Conservation (phyloP, 192 early-diverging fungal genomes). For the Backusella sp. region DNA sequence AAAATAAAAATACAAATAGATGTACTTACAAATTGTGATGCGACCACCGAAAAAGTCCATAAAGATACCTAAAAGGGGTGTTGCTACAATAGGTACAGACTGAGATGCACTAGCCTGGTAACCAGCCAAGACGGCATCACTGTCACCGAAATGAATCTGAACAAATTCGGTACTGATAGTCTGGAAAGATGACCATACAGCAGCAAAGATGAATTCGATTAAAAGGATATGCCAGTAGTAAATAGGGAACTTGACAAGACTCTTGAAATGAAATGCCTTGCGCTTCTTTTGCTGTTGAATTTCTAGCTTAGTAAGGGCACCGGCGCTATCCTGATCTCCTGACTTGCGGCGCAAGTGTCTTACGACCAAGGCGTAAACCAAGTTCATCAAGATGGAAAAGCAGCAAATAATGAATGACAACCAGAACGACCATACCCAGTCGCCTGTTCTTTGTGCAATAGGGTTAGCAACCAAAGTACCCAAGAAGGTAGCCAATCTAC, state of each 20-base stretch:
- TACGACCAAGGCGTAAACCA: slow-evolving; percentile 61
- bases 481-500: slow-evolving; percentile 68
- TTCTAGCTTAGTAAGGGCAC: slow-evolving; percentile 16
- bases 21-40: slow-evolving; percentile 39
- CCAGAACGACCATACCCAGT: slow-evolving; percentile 46
- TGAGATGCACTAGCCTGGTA: slow-evolving; percentile 45
- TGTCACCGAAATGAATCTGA: slow-evolving; percentile 36
- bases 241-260: slow-evolving; percentile 51
- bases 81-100: slow-evolving; percentile 54
- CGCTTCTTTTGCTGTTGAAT: slow-evolving; percentile 41
- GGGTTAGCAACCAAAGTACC: slow-evolving; percentile 68
- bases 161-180: slow-evolving; percentile 40
- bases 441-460: slow-evolving; percentile 40
- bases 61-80: slow-evolving; percentile 50
- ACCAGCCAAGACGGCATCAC: slow-evolving; percentile 25
- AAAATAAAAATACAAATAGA: background rate
- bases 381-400: slow-evolving; percentile 65
- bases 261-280: slow-evolving; percentile 52
- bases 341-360: slow-evolving; percentile 37
- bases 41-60: slow-evolving; percentile 56
- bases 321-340: background rate
- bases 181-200: slow-evolving; percentile 35
- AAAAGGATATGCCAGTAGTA: slow-evolving; percentile 59
- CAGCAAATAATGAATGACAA: slow-evolving; percentile 60
- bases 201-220: slow-evolving; percentile 58